Base-by-base conservation (phyloP, 176 grass and related monocot species). In the Oryza longistaminata region DNA sequence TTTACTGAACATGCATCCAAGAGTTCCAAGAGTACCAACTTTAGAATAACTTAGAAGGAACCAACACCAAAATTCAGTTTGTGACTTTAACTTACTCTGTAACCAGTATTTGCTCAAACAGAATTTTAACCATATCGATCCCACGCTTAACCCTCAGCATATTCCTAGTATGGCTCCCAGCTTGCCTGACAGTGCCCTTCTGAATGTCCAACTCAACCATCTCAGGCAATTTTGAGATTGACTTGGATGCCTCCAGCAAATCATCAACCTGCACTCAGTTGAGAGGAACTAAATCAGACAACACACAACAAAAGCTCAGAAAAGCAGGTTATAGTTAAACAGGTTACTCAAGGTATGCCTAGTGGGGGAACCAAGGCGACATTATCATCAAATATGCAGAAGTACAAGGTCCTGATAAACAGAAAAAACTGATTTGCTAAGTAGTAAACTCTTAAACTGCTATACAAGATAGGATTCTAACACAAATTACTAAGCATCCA, bases 41-140 rank as follows among this genome's bases (percentile, higher is more conserved):
- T 83, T n/a, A 21, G 17, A 76, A 17, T 70, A 82, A 33, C 31
- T 33, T 1, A 33, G 31, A 33, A 33, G 31, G 31, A 33, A 33
- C 31, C 31, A 33, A 14, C 69, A 40, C 62, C 46, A 71, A 26
- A 4, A 16, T 26, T 21, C 45, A 62, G 15, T 34, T 50, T 74
- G 53, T 7, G 78, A 35, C 35, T 81, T 79, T 31, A 55, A 81
- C 96, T 87, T 89, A 95, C 77, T 98, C 88, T 86, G 91, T 85
- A 37, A 83, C 55, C 3, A 94, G 16, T 77, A 98, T 95, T 83
- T 89, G 71, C 83, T 95, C 93, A 87, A 98, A 98, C 37, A 98
- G 87, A 69, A 95, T 85, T 81, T 93, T 98, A 58, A 98, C 93
- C 96, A 98, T 95, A 85, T 98, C 91, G 40, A 98, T 76, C 60